Evolutionary conservation across 2,329 filamentous ascomycete species (phyloP).

Genomic region (Leptographium radiaticola): DNA sequence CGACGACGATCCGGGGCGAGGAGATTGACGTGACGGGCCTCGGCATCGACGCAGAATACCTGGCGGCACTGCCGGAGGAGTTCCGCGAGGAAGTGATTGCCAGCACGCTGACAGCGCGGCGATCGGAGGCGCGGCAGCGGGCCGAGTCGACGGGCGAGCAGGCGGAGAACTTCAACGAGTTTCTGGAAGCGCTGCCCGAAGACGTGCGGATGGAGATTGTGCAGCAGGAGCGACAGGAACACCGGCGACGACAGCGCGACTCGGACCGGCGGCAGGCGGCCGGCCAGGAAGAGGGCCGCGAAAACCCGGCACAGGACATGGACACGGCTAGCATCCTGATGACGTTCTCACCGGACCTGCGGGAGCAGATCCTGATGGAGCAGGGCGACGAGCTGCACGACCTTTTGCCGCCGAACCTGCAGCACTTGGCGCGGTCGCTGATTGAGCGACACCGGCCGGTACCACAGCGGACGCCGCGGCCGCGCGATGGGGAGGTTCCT

Average conservation of each 20-base stretch:
- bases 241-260: conserved; percentile 76
- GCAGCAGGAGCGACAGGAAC: conserved; percentile 79
- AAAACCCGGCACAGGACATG: conserved; percentile 49
- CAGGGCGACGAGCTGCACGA: conserved; percentile 81
- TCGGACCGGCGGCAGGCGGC: conserved; percentile 55
- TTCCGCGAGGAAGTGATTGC: conserved; percentile 93
- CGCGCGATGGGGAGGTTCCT: conserved; percentile 12
- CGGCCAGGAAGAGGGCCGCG: neutral
- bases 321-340: conserved; percentile 86
- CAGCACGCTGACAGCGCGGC: conserved; percentile 70
- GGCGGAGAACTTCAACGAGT: conserved; percentile 81
- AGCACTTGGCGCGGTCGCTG: conserved; percentile 70
- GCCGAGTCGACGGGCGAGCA: conserved; percentile 54
- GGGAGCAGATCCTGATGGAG: conserved; percentile 79
- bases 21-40: conserved; percentile 88
- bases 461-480: conserved; percentile 17
- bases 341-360: conserved; percentile 71
- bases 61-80: conserved; percentile 95
- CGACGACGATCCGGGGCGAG: conserved; percentile 73
- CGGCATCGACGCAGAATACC: conserved; percentile 87
- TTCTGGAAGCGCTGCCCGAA: conserved; percentile 80
- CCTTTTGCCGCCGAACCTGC: conserved; percentile 71
- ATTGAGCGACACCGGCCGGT: conserved; percentile 24
- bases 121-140: conserved; percentile 60
- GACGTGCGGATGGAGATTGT: conserved; percentile 85